Evolutionary conservation across 108 stramenopile species (phyloP).

Genomic region (Skeletonema tropicum): DNA sequence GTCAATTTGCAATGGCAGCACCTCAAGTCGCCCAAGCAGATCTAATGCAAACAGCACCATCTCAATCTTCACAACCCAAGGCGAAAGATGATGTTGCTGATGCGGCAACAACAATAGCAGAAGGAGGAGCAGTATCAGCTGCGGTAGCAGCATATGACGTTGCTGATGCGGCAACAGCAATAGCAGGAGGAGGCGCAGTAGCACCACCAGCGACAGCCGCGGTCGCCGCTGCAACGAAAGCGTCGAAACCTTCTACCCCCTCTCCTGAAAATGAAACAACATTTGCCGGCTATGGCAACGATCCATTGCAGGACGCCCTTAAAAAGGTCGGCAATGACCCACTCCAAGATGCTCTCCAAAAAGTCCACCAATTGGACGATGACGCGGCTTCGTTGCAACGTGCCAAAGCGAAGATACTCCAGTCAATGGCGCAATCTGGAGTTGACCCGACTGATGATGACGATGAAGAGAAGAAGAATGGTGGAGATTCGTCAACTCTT

Average conservation of each 20-base stretch:
- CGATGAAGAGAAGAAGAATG: neutral
- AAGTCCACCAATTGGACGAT: neutral
- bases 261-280: neutral
- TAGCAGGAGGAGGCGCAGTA: neutral
- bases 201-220: neutral
- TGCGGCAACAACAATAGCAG: neutral
- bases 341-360: neutral
- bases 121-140: neutral
- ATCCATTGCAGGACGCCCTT: neutral
- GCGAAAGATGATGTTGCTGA: neutral
- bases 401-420: constrained; percentile 1
- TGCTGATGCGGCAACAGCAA: neutral
- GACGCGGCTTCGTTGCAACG: neutral
- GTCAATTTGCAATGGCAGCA: neutral
- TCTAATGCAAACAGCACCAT: neutral
- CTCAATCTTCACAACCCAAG: neutral
- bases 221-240: neutral
- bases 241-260: neutral
- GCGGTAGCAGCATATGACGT: neutral
- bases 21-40: neutral
- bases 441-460: neutral
- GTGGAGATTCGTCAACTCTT: neutral
- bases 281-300: neutral
- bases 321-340: neutral
- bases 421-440: neutral